phyloP scores from a whole-genome alignment of 805 yeast species.

The Alloascoidea africana region DNA sequence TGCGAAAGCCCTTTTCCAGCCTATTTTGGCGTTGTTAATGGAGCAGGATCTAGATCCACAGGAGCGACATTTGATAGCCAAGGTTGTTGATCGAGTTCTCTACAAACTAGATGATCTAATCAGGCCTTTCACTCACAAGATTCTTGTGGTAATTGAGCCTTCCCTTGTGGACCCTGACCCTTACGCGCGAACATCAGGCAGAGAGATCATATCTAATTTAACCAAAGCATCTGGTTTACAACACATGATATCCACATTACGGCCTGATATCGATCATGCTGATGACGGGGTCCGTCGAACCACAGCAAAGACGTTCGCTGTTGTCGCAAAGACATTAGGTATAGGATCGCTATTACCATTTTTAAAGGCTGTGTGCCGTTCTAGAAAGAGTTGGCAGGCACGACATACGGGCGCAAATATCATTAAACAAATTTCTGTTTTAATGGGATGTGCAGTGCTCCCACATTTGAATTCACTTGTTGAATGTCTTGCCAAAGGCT shows the following conservation, averaged over 20 bases:
- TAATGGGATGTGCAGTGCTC: conserved; percentile 56
- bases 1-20: conserved; percentile 50
- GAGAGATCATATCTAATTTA: conserved; percentile 60
- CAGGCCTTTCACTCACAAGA: conserved; percentile 59
- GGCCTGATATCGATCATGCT: conserved; percentile 70
- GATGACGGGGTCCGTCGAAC: conserved; percentile 72
- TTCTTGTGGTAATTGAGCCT: conserved; percentile 65
- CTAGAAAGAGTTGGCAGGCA: conserved; percentile 68
- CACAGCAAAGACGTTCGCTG: conserved; percentile 70
- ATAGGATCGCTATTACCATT: conserved; percentile 62
- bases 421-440: conserved; percentile 58
- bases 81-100: conserved; percentile 55
- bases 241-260: conserved; percentile 58
- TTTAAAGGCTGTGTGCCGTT: conserved; percentile 60
- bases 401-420: conserved; percentile 71
- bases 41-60: conserved; percentile 64
- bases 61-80: conserved; percentile 72
- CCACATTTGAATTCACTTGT: conserved; percentile 61
- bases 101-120: conserved; percentile 49
- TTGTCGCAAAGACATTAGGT: conserved; percentile 71
- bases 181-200: conserved; percentile 61
- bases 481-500: conserved; percentile 37
- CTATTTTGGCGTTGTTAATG: conserved; percentile 59
- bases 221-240: conserved; percentile 75
- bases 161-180: conserved; percentile 66